Evolutionary conservation across 306 rosid species (phyloP).

Genomic region (Pyrus communis): DNA sequence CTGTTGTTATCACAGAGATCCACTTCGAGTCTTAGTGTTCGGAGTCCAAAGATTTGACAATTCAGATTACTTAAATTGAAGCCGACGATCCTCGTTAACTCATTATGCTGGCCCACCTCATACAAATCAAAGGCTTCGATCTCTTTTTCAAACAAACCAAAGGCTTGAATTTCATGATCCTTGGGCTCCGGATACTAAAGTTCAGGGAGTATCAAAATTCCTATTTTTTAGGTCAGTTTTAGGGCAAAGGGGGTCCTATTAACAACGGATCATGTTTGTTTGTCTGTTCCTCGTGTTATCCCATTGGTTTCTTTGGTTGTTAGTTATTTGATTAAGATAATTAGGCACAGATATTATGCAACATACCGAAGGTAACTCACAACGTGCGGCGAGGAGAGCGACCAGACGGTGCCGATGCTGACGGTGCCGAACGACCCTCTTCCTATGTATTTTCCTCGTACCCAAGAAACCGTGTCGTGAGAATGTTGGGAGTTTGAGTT

Average conservation of each 20-base stretch:
- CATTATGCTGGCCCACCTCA: accelerated
- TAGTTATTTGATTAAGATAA: background rate
- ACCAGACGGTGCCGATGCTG: conserved; percentile 45
- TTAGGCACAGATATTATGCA: background rate
- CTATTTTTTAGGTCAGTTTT: background rate
- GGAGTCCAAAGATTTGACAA: too few species aligned
- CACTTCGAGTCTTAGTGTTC: too few species aligned
- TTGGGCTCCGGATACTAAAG: accelerated
- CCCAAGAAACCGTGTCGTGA: conserved; percentile 45
- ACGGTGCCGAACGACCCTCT: conserved; percentile 71
- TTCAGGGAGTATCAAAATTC: accelerated
- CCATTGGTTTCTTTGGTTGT: background rate
- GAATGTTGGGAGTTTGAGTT: background rate
- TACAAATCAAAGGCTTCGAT: too few species aligned
- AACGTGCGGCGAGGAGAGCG: conserved; percentile 50
- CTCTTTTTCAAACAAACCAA: too few species aligned
- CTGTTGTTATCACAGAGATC: background rate
- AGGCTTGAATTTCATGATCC: too few species aligned
- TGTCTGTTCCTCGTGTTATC: background rate
- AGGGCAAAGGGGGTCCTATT: background rate
- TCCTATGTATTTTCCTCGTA: conserved; percentile 61
- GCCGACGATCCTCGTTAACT: too few species aligned
- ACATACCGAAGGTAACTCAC: conserved; percentile 19
- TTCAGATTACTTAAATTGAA: too few species aligned
- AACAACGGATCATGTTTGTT: conserved; percentile 15